Base-by-base conservation (phyloP, 2,329 filamentous ascomycete genomes). In the Escovopsis sp. region DNA sequence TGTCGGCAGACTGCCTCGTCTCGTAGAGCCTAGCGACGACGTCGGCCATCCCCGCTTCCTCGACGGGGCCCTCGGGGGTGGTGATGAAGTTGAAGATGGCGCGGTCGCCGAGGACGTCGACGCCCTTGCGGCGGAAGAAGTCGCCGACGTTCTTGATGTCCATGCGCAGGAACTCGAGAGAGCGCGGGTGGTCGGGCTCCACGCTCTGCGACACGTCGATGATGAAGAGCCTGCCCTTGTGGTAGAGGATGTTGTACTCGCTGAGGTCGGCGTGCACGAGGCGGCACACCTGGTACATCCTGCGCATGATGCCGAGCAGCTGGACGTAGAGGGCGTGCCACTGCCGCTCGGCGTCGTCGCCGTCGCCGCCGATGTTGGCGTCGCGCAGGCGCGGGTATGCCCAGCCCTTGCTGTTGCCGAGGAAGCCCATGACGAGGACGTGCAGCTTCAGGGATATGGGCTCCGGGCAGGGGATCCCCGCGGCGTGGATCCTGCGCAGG, bases 151-250 rank as follows among this genome's bases (percentile, higher is more conserved):
- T 98, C 70, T 95, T 96, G 63, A 98, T 87, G 58, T 98, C 91
- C 88, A 95, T 96, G 32, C 91, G 80, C 53, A 98, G 63, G 58
- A 98, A 98, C 59, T 96, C 89, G 28, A 94, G 71, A 2, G 85
- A 89, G 45, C 85, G 76, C 0, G 91, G 91, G 60, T 98, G 91
- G 53, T 96, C 89, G 52, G 93, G 88, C 66, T 96, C 93, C 18
- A 98, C 91, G 56, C 84, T 91, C 66, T 98, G 91, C 43, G 86
- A 94, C 36, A 98, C 91, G 62, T 98, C 91, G 60, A 98, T 98
- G 55, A 98, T 82, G 69, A 85, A 94, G 1, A 95, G 75, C 53
- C 76, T 77, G 45, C 76, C 70, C 44, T 86, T 73, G 66, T 95
- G 74, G 66, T 93, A 98, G 18, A 98, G 73, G 41, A 96, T 77